These are phyloP conservation scores for Multifurca ochricompacta DNA, from an alignment of 768 basidiomycete species.

Conservation along the genomic window DNA sequence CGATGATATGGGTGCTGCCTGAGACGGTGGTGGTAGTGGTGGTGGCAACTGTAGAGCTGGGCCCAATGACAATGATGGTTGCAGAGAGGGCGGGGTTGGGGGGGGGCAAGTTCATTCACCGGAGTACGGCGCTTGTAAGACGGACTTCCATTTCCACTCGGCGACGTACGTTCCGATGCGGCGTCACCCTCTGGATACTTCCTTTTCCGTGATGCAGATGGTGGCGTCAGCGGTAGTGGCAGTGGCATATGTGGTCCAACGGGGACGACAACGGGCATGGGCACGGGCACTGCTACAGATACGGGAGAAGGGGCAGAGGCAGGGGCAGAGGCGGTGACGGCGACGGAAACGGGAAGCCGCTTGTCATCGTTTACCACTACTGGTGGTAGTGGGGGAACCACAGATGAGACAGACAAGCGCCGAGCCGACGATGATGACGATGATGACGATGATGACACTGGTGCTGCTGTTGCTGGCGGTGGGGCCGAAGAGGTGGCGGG, in stretches of 20 bases:
- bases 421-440: slow-evolving; percentile 21
- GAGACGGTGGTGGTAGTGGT: background rate
- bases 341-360: slow-evolving; percentile 2
- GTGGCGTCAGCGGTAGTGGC: slow-evolving; percentile 20
- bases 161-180: background rate
- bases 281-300: too few relatives aligned
- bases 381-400: background rate
- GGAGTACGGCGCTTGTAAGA: slow-evolving; percentile 20
- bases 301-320: too few relatives aligned
- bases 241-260: background rate
- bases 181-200: slow-evolving; percentile 29
- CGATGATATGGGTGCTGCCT: background rate
- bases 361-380: background rate
- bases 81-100: slow-evolving; percentile 5
- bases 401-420: slow-evolving; percentile 6
- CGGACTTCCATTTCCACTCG: slow-evolving; percentile 16
- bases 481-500: slow-evolving; percentile 13
- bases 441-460: slow-evolving; percentile 25
- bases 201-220: slow-evolving; percentile 26
- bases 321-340: too few relatives aligned
- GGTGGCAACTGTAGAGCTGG: too few relatives aligned
- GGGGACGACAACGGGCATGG: too few relatives aligned
- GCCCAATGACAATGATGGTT: background rate
- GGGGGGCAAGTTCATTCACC: slow-evolving; percentile 22
- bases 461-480: slow-evolving; percentile 20